These are phyloP conservation scores for Basipetospora chlamydospora DNA, from an alignment of 2,329 filamentous ascomycete genomes.

Conservation along the genomic window DNA sequence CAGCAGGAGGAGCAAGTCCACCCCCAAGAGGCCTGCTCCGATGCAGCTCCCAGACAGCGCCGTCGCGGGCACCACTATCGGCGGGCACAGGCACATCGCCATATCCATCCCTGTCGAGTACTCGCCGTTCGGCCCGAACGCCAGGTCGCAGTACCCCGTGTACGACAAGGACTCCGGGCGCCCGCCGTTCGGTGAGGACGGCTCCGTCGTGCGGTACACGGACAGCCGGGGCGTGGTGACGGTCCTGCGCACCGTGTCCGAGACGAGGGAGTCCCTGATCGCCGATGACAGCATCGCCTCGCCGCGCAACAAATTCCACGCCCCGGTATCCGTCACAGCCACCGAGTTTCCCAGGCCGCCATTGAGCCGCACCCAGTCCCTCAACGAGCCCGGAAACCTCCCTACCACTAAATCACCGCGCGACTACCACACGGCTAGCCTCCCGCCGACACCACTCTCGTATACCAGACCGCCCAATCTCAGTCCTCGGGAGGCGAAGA, in stretches of 20 bases:
- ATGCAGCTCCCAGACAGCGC: conserved; percentile 38
- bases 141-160: conserved; percentile 4
- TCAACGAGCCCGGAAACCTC: not conserved
- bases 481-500: not conserved
- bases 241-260: conserved; percentile 20
- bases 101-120: conserved; percentile 44
- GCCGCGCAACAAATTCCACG: conserved; percentile 1
- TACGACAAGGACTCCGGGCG: conserved; percentile 1
- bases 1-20: conserved; percentile 20
- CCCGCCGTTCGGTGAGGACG: not conserved
- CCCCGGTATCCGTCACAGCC: conserved; percentile 1
- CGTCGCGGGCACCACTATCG: conserved; percentile 36
- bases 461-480: not conserved
- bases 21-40: conserved; percentile 9
- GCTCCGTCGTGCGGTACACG: conserved; percentile 3
- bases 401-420: no score
- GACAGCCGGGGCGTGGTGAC: conserved; percentile 11
- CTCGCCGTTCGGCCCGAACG: conserved; percentile 23
- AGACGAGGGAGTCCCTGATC: conserved; percentile 17
- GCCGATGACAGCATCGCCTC: not conserved
- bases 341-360: not conserved
- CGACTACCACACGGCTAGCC: conserved; percentile 2
- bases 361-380: not conserved
- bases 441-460: conserved; percentile 1
- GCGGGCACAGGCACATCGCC: conserved; percentile 42